Evolutionary conservation across 2,329 filamentous ascomycete genomes (phyloP).

Genomic region (Aspergillus fructus): DNA sequence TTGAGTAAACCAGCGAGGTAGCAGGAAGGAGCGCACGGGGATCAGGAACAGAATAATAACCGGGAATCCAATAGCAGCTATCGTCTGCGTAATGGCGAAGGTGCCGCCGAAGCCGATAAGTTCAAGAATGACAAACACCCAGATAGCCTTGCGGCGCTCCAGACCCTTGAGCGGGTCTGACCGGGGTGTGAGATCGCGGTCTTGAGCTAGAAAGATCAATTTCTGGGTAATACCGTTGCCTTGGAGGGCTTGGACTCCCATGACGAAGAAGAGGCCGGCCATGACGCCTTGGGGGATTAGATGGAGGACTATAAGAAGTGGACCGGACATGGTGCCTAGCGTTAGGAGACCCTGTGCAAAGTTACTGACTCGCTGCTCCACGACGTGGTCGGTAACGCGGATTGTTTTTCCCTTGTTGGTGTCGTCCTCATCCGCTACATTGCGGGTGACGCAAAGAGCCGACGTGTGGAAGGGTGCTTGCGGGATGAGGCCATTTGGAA

Average conservation of each 20-base stretch:
- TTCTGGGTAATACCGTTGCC: conserved; percentile 77
- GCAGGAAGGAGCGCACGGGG: conserved; percentile 62
- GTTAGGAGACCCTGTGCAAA: conserved; percentile 75
- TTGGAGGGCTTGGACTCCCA: conserved; percentile 76
- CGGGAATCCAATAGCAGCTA: conserved; percentile 78
- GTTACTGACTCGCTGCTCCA: conserved; percentile 76
- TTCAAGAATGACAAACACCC: conserved; percentile 69
- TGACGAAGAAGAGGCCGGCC: conserved; percentile 79
- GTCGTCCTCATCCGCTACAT: conserved; percentile 57
- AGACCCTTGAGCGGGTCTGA: conserved; percentile 62
- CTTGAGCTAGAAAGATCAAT: conserved; percentile 67
- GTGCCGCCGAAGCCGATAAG: conserved; percentile 72
- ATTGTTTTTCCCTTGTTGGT: conserved; percentile 57
- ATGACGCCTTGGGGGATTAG: conserved; percentile 78
- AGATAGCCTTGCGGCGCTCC: conserved; percentile 64
- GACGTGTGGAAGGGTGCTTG: conserved; percentile 82
- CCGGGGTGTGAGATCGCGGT: conserved; percentile 59
- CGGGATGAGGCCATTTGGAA: conserved; percentile 79
- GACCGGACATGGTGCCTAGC: conserved; percentile 74
- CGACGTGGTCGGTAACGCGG: conserved; percentile 62
- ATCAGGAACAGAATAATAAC: conserved; percentile 70
- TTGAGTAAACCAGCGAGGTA: conserved; percentile 61
- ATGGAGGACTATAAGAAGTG: conserved; percentile 70
- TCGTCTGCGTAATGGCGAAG: conserved; percentile 79
- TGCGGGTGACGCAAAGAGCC: conserved; percentile 69